Evolutionary conservation across 768 basidiomycete species (phyloP).

Genomic region (Mycena polygramma): DNA sequence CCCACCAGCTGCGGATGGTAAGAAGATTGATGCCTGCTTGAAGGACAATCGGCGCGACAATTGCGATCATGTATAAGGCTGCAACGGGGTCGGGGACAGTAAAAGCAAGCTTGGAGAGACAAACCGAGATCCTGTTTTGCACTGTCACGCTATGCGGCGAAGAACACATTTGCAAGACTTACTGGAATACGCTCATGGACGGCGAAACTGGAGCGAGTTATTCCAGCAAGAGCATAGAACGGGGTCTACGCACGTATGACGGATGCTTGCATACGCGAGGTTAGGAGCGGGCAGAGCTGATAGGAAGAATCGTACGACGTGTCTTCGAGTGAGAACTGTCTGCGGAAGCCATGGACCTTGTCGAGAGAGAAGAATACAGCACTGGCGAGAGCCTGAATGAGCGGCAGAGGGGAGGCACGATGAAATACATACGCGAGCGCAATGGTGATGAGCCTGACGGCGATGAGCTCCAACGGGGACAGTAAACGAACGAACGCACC

Average conservation of each 20-base stretch:
- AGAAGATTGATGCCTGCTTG: constrained; percentile 78
- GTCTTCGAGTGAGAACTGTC: constrained; percentile 85
- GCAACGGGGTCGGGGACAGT: constrained; percentile 17
- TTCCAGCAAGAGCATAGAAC: neutral
- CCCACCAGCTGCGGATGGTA: constrained; percentile 90
- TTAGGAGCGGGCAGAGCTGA: constrained; percentile 33
- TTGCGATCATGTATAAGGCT: constrained; percentile 64
- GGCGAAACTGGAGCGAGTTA: constrained; percentile 64
- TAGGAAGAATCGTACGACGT: constrained; percentile 66
- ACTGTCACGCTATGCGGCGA: constrained; percentile 1
- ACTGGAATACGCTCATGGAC: constrained; percentile 86
- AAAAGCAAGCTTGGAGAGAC: constrained; percentile 1
- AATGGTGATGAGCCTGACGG: constrained; percentile 74
- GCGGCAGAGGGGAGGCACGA: neutral
- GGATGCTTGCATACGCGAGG: constrained; percentile 55
- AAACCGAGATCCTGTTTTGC: constrained; percentile 27
- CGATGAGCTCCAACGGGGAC: neutral
- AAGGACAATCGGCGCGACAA: constrained; percentile 77
- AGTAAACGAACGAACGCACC: constrained; percentile 67
- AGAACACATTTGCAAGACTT: constrained; percentile 42
- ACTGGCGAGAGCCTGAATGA: constrained; percentile 49
- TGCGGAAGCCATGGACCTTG: constrained; percentile 76
- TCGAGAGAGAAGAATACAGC: constrained; percentile 74
- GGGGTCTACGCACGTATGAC: constrained; percentile 12
- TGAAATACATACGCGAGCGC: constrained; percentile 67